These are phyloP conservation scores for Tuber melanosporum DNA, from an alignment of 495 filamentous ascomycete genomes.

Conservation along the genomic window DNA sequence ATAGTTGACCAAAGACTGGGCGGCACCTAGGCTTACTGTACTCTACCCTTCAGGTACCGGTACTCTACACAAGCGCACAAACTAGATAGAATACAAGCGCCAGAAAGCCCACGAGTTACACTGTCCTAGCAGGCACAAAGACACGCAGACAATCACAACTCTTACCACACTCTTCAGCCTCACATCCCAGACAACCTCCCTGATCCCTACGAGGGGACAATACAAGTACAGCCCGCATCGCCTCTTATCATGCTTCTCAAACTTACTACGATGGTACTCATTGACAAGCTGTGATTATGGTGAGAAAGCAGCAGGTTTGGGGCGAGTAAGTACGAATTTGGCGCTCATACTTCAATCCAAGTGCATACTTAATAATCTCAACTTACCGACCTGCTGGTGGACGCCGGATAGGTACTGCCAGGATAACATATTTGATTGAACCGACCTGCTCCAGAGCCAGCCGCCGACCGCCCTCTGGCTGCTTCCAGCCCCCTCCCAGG, in stretches of 20 bases:
- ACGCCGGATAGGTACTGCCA: too few relatives aligned
- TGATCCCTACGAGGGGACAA: neutral
- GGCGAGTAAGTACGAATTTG: neutral
- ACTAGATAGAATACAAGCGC: neutral
- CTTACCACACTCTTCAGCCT: slow-evolving; percentile 3
- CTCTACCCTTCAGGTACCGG: neutral
- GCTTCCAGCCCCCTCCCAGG: neutral
- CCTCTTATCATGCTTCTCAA: neutral
- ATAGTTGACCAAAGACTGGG: neutral
- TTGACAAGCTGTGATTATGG: neutral
- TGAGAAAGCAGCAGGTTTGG: neutral
- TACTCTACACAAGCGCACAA: neutral
- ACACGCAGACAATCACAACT: neutral
- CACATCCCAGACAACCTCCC: neutral
- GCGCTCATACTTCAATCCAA: neutral
- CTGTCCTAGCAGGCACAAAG: neutral
- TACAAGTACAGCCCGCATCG: neutral
- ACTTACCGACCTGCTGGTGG: neutral
- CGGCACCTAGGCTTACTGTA: neutral
- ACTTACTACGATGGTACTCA: neutral
- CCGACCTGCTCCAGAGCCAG: neutral
- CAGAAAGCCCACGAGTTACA: neutral
- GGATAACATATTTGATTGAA: too few relatives aligned
- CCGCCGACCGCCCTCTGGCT: neutral
- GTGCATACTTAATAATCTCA: neutral